Evolutionary conservation across 2,329 filamentous ascomycete genomes (phyloP).

Genomic region (Tolypocladium album): DNA sequence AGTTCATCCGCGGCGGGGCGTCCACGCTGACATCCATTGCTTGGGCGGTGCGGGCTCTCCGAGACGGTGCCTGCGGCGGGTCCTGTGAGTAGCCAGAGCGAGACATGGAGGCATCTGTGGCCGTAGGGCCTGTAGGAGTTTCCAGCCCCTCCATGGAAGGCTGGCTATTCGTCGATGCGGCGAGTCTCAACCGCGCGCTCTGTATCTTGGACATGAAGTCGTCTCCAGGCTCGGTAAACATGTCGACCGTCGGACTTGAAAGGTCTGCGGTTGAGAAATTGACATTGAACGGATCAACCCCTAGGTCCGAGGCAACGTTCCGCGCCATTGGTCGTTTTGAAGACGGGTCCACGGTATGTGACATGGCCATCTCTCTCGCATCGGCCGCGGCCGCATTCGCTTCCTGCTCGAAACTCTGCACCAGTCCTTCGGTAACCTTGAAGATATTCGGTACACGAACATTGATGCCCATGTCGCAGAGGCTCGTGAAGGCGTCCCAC

Average conservation of each 20-base stretch:
- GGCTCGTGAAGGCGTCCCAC: constrained; percentile 89
- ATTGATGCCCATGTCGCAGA: constrained; percentile 79
- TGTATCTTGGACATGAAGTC: constrained; percentile 47
- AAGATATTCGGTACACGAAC: constrained; percentile 82
- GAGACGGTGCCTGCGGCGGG: constrained; percentile 38
- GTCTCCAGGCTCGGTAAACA: constrained; percentile 34
- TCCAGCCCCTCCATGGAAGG: constrained; percentile 47
- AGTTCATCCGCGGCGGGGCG: constrained; percentile 53
- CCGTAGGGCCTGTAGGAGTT: constrained; percentile 36
- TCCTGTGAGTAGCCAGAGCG: constrained; percentile 24
- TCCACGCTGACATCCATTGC: constrained; percentile 42
- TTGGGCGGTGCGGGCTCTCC: constrained; percentile 44
- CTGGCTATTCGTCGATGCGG: constrained; percentile 23
- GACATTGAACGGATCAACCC: constrained; percentile 41
- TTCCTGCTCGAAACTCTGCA: constrained; percentile 34
- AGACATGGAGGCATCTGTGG: constrained; percentile 11
- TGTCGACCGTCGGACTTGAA: constrained; percentile 29
- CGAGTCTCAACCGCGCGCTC: constrained; percentile 36
- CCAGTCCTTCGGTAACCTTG: constrained; percentile 50
- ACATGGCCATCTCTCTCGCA: constrained; percentile 22
- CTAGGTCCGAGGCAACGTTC: constrained; percentile 22
- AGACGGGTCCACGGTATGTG: constrained; percentile 26
- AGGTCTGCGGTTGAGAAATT: constrained; percentile 28
- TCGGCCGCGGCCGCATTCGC: constrained; percentile 15
- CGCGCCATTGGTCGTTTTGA: constrained; percentile 30